Percentiles rank a stretch among this genome's conserved stretches.
Conservation (phyloP, 345 rosid genomes). For the Rubroshorea leprosula region DNA sequence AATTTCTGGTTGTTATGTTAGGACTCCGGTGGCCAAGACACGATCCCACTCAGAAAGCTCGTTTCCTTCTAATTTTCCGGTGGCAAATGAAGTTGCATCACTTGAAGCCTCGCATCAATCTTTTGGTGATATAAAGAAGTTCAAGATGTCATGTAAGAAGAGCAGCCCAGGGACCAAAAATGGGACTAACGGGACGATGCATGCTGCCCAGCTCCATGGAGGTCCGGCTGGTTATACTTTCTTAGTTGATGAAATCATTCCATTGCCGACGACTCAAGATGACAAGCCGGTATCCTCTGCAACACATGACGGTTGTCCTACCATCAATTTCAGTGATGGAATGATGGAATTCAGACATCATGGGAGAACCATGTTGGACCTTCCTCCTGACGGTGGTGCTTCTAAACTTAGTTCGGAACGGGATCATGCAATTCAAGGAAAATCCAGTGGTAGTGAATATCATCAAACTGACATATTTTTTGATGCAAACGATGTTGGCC, state of each 20-base stretch:
- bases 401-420: slow-evolving; percentile 11
- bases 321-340: slow-evolving; percentile 18
- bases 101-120: slow-evolving; percentile 30
- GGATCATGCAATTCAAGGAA: slow-evolving; percentile 19
- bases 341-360: slow-evolving; percentile 20
- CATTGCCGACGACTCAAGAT: slow-evolving; percentile 20
- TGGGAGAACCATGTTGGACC: slow-evolving; percentile 24
- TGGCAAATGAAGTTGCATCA: slow-evolving; percentile 27
- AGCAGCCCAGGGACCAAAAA: slow-evolving; percentile 31
- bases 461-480: slow-evolving; percentile 32
- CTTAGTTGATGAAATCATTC: slow-evolving; percentile 37
- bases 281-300: slow-evolving; percentile 25
- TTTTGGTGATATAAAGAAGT: slow-evolving; percentile 43
- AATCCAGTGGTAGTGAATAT: slow-evolving; percentile 29
- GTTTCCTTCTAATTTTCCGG: slow-evolving; percentile 13
- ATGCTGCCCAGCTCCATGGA: slow-evolving; percentile 39
- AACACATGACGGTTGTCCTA: slow-evolving; percentile 22
- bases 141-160: slow-evolving; percentile 44
- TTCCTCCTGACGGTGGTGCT: slow-evolving; percentile 20
- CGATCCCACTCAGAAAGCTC: slow-evolving; percentile 19
- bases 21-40: slow-evolving; percentile 38
- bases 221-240: slow-evolving; percentile 42
- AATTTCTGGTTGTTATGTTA: slow-evolving; percentile 15
- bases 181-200: slow-evolving; percentile 35
- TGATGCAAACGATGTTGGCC: slow-evolving; percentile 32